Conservation (phyloP, 2,329 filamentous ascomycete species). For the Atkinsonella hypoxylon region DNA sequence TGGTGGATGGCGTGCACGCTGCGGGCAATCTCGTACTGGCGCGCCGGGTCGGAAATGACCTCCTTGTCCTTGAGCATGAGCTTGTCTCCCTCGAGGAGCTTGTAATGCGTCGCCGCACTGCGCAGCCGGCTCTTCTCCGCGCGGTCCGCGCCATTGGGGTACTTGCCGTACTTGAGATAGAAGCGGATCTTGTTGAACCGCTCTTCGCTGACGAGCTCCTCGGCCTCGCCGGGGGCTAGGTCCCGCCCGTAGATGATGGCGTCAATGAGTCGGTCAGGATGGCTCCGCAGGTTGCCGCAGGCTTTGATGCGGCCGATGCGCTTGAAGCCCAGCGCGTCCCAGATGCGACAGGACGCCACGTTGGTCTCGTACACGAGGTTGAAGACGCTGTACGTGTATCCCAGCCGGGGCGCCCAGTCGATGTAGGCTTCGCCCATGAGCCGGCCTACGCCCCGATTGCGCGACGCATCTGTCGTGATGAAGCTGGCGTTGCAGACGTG, state of each 20-base stretch:
- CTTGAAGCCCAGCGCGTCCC: constrained; percentile 88
- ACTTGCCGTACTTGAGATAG: constrained; percentile 89
- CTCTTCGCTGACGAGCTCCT: constrained; percentile 84
- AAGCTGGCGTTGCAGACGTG: constrained; percentile 84
- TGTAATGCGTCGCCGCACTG: constrained; percentile 91
- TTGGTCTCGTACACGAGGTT: constrained; percentile 93
- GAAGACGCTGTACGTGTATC: constrained; percentile 87
- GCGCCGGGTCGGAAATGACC: constrained; percentile 79
- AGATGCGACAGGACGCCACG: constrained; percentile 78
- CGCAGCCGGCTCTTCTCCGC: constrained; percentile 91
- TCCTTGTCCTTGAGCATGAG: constrained; percentile 97
- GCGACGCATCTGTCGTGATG: constrained; percentile 59
- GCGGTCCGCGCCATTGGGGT: constrained; percentile 83
- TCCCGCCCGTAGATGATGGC: constrained; percentile 69
- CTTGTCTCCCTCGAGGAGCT: constrained; percentile 64
- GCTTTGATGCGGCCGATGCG: constrained; percentile 73
- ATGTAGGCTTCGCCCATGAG: constrained; percentile 68
- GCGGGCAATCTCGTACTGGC: constrained; percentile 82
- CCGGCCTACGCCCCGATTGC: constrained; percentile 62
- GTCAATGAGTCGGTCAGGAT: constrained; percentile 57
- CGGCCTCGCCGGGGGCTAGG: constrained; percentile 45
- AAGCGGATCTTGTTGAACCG: constrained; percentile 98
- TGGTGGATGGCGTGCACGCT: constrained; percentile 64
- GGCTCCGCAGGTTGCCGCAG: constrained; percentile 56
- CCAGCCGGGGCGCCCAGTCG: constrained; percentile 67